Percentiles rank a stretch among this genome's conserved stretches.
These are phyloP conservation scores for Suillus alpinus DNA, from an alignment of 768 basidiomycete species.

Conservation along the genomic window DNA sequence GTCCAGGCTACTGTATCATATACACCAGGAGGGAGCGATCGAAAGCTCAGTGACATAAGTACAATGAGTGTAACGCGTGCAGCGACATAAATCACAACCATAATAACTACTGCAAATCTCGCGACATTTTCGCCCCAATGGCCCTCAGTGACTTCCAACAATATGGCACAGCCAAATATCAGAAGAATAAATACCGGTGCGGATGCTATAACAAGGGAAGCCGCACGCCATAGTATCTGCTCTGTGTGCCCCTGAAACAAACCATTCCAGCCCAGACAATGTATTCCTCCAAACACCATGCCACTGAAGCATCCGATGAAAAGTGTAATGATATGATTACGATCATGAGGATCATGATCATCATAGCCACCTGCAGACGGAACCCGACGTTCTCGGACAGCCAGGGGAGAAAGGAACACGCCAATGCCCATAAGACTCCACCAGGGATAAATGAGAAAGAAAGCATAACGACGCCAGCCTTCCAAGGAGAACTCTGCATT, in stretches of 20 bases:
- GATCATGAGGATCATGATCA: not conserved
- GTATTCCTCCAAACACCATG: conserved; percentile 25
- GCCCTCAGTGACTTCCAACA: not conserved
- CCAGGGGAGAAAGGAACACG: not conserved
- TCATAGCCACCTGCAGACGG: not conserved
- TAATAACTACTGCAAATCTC: too few relatives aligned
- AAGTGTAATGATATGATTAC: not conserved
- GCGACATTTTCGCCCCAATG: too few relatives aligned
- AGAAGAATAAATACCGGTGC: not conserved
- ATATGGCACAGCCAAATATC: not conserved
- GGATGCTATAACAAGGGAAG: conserved; percentile 12
- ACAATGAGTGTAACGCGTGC: conserved; percentile 12
- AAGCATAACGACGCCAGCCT: not conserved
- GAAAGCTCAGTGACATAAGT: conserved; percentile 8
- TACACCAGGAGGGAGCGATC: conserved; percentile 9
- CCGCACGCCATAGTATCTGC: conserved; percentile 20
- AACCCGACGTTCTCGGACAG: not conserved
- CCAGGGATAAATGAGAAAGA: not conserved
- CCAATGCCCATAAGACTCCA: not conserved
- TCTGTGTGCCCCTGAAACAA: conserved; percentile 16
- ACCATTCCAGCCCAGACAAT: conserved; percentile 23
- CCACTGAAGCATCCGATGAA: conserved; percentile 5
- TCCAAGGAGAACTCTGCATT: too few relatives aligned
- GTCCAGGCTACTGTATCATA: conserved; percentile 18
- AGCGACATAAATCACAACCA: conserved; percentile 2